Conservation (phyloP, 225 moss, liverwort and hornwort genomes). For the Bryum argenteum region DNA sequence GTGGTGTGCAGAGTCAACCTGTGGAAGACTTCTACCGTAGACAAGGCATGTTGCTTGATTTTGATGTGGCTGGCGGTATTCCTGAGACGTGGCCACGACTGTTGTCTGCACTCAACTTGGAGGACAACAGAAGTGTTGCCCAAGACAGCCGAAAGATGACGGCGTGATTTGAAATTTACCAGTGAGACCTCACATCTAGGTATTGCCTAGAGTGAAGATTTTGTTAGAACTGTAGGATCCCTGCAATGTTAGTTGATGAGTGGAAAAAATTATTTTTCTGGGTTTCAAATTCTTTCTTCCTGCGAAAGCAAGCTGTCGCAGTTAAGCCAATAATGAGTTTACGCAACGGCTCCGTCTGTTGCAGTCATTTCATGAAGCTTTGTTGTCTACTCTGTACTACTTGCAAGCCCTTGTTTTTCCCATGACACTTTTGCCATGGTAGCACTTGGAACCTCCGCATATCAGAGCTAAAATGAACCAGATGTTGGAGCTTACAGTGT, state of each 20-base stretch:
- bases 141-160: conserved; percentile 57
- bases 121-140: conserved; percentile 44
- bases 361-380: background rate
- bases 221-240: conserved; percentile 50
- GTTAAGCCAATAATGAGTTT: conserved; percentile 38
- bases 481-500: too few relatives aligned
- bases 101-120: conserved; percentile 74
- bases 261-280: conserved; percentile 28
- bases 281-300: conserved; percentile 42
- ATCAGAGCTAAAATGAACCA: too few relatives aligned
- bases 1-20: conserved; percentile 73
- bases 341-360: conserved; percentile 15
- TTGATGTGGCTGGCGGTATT: conserved; percentile 88
- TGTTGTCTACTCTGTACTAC: background rate
- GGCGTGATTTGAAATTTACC: conserved; percentile 40
- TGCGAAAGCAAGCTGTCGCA: conserved; percentile 42
- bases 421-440: background rate
- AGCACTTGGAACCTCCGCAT: too few relatives aligned
- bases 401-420: background rate
- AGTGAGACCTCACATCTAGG: conserved; percentile 59
- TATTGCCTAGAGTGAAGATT: conserved; percentile 75
- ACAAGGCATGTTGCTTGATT: conserved; percentile 73
- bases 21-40: conserved; percentile 80
- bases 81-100: conserved; percentile 89
- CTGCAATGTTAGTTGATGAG: conserved; percentile 29